Percentiles rank a stretch among this genome's conserved stretches.
These are phyloP conservation scores for Elsinoe australis DNA, from an alignment of 2,329 filamentous ascomycete species.

Conservation along the genomic window DNA sequence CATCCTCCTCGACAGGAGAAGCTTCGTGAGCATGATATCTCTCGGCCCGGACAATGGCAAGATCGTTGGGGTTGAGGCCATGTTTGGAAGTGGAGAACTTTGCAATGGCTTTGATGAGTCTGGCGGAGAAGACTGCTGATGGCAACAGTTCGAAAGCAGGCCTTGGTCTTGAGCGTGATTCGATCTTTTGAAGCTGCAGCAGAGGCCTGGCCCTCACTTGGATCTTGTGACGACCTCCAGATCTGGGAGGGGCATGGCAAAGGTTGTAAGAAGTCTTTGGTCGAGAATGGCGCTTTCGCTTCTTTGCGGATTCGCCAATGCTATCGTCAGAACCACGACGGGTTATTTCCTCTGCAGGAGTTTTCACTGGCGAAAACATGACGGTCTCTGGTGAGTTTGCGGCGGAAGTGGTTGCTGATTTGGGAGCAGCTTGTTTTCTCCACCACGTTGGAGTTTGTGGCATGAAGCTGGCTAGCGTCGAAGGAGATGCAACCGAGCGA, in stretches of 20 bases:
- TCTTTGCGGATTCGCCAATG: constrained; percentile 21
- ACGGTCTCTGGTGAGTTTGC: not conserved
- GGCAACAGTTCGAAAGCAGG: constrained; percentile 69
- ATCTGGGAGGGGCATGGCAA: constrained; percentile 58
- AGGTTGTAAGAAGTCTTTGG: constrained; percentile 58
- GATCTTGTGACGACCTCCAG: constrained; percentile 51
- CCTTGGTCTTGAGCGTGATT: constrained; percentile 50
- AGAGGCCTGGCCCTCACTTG: constrained; percentile 61
- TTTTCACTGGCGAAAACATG: constrained; percentile 10
- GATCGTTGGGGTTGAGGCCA: constrained; percentile 58
- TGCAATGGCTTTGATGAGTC: constrained; percentile 54
- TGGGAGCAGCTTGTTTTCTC: constrained; percentile 10
- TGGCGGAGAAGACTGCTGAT: constrained; percentile 47
- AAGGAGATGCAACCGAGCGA: constrained; percentile 4
- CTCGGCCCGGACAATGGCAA: constrained; percentile 64
- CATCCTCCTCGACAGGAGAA: constrained; percentile 46
- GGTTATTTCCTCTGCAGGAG: not conserved
- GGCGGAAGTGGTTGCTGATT: constrained; percentile 7
- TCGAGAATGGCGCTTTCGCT: constrained; percentile 28
- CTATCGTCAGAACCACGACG: constrained; percentile 20
- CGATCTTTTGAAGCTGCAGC: constrained; percentile 63
- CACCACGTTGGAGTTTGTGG: constrained; percentile 11
- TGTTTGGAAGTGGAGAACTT: constrained; percentile 57
- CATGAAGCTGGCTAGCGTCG: constrained; percentile 8
- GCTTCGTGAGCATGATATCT: constrained; percentile 47